Conservation (phyloP, 108 stramenopile species). For the Skeletonema tropicum region DNA sequence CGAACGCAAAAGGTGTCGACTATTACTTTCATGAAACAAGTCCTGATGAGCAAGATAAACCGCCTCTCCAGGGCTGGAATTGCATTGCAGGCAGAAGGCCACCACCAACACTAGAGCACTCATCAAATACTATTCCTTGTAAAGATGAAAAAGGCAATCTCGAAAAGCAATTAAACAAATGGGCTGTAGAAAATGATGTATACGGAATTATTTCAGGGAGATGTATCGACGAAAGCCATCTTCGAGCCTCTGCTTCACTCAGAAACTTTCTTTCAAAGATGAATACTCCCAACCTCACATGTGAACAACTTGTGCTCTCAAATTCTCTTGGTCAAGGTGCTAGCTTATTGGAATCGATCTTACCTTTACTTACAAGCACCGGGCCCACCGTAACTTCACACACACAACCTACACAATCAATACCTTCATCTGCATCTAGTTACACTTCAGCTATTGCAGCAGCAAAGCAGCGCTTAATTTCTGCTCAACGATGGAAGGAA, state of each 20-base stretch:
- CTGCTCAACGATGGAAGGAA: slow-evolving; percentile 5
- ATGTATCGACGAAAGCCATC: not conserved
- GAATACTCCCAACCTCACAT: not conserved
- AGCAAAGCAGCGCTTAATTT: slow-evolving; percentile 3
- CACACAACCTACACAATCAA: not conserved
- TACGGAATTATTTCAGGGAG: not conserved
- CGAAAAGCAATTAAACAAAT: slow-evolving; percentile 5
- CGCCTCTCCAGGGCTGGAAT: not conserved
- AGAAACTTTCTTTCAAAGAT: not conserved
- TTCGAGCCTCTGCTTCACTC: not conserved
- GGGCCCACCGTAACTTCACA: not conserved
- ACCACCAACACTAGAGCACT: not conserved
- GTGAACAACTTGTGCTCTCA: not conserved
- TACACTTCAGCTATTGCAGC: not conserved
- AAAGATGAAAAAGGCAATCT: slow-evolving; percentile 5
- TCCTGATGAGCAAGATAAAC: not conserved
- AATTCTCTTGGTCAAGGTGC: not conserved
- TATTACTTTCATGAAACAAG: slow-evolving; percentile 12
- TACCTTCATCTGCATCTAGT: not conserved
- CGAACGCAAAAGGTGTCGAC: not conserved
- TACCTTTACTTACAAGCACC: not conserved
- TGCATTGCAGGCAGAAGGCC: not conserved
- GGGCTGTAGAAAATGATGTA: slow-evolving; percentile 3
- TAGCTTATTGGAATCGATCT: not conserved
- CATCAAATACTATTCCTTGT: not conserved